These are phyloP conservation scores for Cokeromyces recurvatus DNA, from an alignment of 371 early-diverging fungal species.

Conservation along the genomic window DNA sequence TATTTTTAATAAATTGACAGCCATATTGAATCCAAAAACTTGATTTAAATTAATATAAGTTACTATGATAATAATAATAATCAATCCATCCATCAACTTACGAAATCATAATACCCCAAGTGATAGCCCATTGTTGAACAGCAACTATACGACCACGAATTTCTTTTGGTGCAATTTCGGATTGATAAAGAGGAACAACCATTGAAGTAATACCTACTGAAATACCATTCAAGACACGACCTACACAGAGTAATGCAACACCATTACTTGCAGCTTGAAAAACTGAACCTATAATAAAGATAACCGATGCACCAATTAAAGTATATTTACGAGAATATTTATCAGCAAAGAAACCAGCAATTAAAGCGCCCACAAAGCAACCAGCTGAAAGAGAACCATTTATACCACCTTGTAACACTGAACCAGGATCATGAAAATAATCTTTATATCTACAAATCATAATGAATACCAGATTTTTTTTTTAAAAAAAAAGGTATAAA, in stretches of 20 bases:
- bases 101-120: conserved; percentile 55
- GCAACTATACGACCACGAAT: conserved; percentile 51
- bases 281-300: conserved; percentile 34
- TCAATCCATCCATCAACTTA: conserved; percentile 9
- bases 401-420: conserved; percentile 56
- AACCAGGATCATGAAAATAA: conserved; percentile 51
- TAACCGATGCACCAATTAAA: conserved; percentile 27
- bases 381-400: conserved; percentile 47
- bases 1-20: conserved; percentile 6
- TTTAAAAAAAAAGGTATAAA: neutral
- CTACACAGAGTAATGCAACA: conserved; percentile 32
- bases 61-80: neutral
- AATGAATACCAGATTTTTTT: neutral
- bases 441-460: conserved; percentile 31
- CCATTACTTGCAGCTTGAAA: conserved; percentile 34
- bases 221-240: conserved; percentile 38
- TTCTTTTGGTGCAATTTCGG: conserved; percentile 70
- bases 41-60: neutral
- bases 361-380: conserved; percentile 28
- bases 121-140: conserved; percentile 78
- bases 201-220: conserved; percentile 43
- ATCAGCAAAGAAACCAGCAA: conserved; percentile 47
- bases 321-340: conserved; percentile 36
- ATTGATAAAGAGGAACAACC: conserved; percentile 41
- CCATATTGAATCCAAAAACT: conserved; percentile 30